Percentiles rank a stretch among this genome's conserved stretches.
phyloP scores from a whole-genome alignment of 768 basidiomycete genomes.

The Suillus sp. region DNA sequence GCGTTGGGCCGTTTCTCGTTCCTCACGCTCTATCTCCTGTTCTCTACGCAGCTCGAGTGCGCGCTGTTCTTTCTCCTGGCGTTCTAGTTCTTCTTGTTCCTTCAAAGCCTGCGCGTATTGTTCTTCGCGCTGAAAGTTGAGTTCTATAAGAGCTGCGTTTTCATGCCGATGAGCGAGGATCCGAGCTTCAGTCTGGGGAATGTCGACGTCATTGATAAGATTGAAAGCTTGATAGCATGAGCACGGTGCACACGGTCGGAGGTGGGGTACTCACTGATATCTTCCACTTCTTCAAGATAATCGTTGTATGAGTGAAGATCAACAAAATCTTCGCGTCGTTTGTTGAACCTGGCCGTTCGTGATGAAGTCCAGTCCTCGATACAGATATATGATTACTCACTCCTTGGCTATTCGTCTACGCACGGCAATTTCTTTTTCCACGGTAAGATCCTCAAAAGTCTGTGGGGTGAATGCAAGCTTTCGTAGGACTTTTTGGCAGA shows the following conservation, averaged over 20 bases:
- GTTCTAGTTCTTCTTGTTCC: constrained; percentile 81
- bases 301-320: constrained; percentile 86
- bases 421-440: constrained; percentile 94
- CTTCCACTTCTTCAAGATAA: constrained; percentile 95
- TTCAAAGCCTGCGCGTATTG: constrained; percentile 69
- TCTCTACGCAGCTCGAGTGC: constrained; percentile 64
- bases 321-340: constrained; percentile 85
- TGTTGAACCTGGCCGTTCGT: constrained; percentile 76
- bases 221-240: constrained; percentile 72
- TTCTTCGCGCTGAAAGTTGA: constrained; percentile 83
- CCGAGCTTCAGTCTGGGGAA: constrained; percentile 78
- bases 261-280: constrained; percentile 60
- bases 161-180: constrained; percentile 77
- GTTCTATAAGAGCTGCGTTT: constrained; percentile 81
- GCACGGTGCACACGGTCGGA: background rate
- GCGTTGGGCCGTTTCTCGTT: constrained; percentile 67
- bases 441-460: constrained; percentile 89
- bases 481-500: constrained; percentile 83
- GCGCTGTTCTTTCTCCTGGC: constrained; percentile 67
- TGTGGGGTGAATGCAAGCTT: constrained; percentile 96
- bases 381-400: constrained; percentile 43
- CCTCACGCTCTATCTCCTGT: constrained; percentile 77
- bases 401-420: constrained; percentile 87
- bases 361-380: background rate
- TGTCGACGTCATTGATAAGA: constrained; percentile 86